Conservation (phyloP, 2,329 filamentous ascomycete genomes). For the Sclerotinia trifoliorum region DNA sequence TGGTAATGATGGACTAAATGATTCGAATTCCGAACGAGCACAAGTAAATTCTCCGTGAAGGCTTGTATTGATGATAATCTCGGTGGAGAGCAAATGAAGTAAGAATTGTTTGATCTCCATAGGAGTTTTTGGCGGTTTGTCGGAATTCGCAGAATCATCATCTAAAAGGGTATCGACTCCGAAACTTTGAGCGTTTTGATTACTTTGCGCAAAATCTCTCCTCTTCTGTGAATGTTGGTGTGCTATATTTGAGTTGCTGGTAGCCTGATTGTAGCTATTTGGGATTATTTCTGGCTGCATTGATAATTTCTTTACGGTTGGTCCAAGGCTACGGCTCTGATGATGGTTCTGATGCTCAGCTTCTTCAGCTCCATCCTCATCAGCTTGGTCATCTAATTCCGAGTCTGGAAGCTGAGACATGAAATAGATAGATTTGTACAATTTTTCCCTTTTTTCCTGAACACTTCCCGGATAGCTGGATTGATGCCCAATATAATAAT, state of each 20-base stretch:
- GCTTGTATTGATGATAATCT: slow-evolving; percentile 52
- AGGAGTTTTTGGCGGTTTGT: slow-evolving; percentile 34
- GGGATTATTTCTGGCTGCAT: neutral
- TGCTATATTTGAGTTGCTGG: neutral
- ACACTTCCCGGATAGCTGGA: slow-evolving; percentile 28
- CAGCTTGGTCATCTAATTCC: slow-evolving; percentile 22
- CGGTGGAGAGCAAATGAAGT: slow-evolving; percentile 55
- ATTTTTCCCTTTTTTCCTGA: slow-evolving; percentile 31
- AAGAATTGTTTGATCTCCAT: slow-evolving; percentile 56
- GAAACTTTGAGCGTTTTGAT: too few species aligned
- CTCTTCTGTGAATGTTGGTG: neutral
- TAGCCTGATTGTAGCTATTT: too few species aligned
- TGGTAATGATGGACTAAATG: slow-evolving; percentile 57
- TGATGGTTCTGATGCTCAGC: slow-evolving; percentile 24
- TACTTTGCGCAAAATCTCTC: too few species aligned
- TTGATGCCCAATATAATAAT: slow-evolving; percentile 33
- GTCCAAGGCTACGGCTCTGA: neutral
- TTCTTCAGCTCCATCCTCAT: slow-evolving; percentile 34
- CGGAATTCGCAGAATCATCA: slow-evolving; percentile 24
- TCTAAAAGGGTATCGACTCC: slow-evolving; percentile 1
- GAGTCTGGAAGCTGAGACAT: slow-evolving; percentile 36
- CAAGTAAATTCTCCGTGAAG: slow-evolving; percentile 54
- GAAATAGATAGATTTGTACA: slow-evolving; percentile 37
- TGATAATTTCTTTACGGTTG: neutral
- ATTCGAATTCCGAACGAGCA: slow-evolving; percentile 57